Conservation (phyloP, 139 green algal genomes). For the Marvania coccoides region DNA sequence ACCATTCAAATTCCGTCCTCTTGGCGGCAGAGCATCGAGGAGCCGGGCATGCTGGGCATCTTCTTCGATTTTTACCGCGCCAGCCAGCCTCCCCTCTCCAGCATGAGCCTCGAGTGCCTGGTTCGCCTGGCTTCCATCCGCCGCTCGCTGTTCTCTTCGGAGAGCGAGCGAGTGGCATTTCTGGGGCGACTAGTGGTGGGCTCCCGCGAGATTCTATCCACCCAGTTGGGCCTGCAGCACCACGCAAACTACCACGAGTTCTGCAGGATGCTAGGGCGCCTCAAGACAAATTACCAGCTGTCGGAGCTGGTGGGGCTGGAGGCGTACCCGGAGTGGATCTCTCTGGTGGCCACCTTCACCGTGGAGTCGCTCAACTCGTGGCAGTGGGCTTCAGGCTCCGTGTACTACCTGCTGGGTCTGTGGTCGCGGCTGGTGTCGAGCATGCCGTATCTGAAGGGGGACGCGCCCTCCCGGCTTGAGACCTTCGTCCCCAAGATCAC, state of each 20-base stretch:
- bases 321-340: slow-evolving; percentile 91
- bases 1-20: slow-evolving; percentile 84
- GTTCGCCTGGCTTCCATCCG: slow-evolving; percentile 86
- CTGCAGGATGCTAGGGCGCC: slow-evolving; percentile 85
- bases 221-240: slow-evolving; percentile 64
- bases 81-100: slow-evolving; percentile 72
- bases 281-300: slow-evolving; percentile 99
- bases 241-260: slow-evolving; percentile 97
- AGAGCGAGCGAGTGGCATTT: slow-evolving; percentile 79
- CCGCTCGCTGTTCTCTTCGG: slow-evolving; percentile 81
- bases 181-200: slow-evolving; percentile 57
- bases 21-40: slow-evolving; percentile 68
- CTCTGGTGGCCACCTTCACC: slow-evolving; percentile 87
- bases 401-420: slow-evolving; percentile 90
- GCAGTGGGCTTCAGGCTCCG: slow-evolving; percentile 70
- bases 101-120: slow-evolving; percentile 69
- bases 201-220: slow-evolving; percentile 58
- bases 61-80: slow-evolving; percentile 85
- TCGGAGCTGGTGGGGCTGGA: slow-evolving; percentile 76
- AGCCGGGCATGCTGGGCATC: slow-evolving; percentile 77
- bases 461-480: slow-evolving; percentile 83
- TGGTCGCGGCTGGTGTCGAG: slow-evolving; percentile 84
- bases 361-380: slow-evolving; percentile 67
- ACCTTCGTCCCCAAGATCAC: slow-evolving; percentile 89
- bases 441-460: slow-evolving; percentile 93